Evolutionary conservation across 208 protist species (phyloP).

Genomic region (Lotmaria passim): DNA sequence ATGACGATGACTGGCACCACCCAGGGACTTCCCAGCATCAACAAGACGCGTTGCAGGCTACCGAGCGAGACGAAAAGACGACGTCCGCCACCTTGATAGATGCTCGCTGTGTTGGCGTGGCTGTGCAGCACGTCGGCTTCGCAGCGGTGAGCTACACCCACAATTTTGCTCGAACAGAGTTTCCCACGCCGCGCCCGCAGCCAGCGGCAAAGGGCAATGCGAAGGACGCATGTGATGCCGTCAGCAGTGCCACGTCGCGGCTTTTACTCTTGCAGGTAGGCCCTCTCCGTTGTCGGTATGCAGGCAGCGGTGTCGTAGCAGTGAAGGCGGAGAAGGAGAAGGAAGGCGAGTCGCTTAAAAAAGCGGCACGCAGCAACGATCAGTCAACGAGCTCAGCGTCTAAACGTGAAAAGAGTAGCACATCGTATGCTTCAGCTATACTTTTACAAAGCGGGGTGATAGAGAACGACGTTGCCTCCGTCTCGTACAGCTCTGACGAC

Average conservation of each 20-base stretch:
- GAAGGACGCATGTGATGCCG: background rate
- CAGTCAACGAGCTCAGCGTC: too few relatives aligned
- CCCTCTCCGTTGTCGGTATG: conserved; percentile 13
- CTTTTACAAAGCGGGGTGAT: background rate
- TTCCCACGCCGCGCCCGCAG: background rate
- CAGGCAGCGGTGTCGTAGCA: background rate
- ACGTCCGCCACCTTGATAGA: too few relatives aligned
- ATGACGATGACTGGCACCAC: background rate
- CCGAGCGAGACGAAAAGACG: background rate
- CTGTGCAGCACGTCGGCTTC: conserved; percentile 38
- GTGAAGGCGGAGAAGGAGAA: background rate
- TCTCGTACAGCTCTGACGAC: conserved; percentile 9
- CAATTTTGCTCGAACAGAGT: conserved; percentile 36
- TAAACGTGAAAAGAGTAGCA: too few relatives aligned
- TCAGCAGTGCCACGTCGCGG: background rate
- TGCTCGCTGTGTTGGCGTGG: background rate
- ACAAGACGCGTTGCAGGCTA: background rate
- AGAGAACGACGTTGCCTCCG: background rate
- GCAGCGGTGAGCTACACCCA: conserved; percentile 49
- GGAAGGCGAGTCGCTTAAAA: too few relatives aligned
- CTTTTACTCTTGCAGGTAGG: conserved; percentile 20
- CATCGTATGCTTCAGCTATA: background rate
- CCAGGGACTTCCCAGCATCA: background rate
- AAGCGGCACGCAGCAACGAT: too few relatives aligned
- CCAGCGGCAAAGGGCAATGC: background rate